A percentile compares a stretch with the other conserved stretches of the same genome.
Conservation (phyloP, 192 early-diverging fungal species). For the Umbelopsis sp. region DNA sequence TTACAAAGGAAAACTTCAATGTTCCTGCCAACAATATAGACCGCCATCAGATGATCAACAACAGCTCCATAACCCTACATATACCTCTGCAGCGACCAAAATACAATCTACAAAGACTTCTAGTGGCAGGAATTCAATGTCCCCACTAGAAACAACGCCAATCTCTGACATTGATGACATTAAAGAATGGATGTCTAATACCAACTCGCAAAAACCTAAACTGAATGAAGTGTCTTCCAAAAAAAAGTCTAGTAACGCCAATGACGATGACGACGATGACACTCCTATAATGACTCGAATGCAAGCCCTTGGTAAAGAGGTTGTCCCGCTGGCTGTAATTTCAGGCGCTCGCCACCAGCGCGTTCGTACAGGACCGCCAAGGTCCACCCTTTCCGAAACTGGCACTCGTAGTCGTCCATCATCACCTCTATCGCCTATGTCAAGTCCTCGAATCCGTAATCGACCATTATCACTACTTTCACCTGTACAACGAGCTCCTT, state of each 20-base stretch:
- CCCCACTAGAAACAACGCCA: background rate
- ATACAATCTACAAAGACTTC: background rate
- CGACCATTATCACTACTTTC: background rate
- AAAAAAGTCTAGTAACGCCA: too few relatives aligned
- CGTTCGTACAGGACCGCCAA: too few relatives aligned
- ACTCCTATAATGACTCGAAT: background rate
- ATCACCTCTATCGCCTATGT: too few relatives aligned
- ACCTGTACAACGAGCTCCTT: background rate
- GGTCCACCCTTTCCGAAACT: too few relatives aligned
- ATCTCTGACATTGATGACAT: background rate
- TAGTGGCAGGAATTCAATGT: background rate
- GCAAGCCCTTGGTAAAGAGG: background rate
- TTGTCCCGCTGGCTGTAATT: background rate
- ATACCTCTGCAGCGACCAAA: background rate
- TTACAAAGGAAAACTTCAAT: conserved; percentile 7
- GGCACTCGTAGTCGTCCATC: too few relatives aligned
- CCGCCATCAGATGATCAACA: background rate
- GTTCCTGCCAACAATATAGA: background rate
- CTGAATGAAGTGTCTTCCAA: background rate
- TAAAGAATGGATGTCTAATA: conserved; percentile 4
- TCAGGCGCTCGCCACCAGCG: too few relatives aligned
- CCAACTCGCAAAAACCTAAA: background rate
- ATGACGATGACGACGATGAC: background rate
- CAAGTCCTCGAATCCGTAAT: background rate
- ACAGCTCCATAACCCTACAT: background rate